Evolutionary conservation across 768 basidiomycete species (phyloP).

Genomic region (Xerocomus spinulosus): DNA sequence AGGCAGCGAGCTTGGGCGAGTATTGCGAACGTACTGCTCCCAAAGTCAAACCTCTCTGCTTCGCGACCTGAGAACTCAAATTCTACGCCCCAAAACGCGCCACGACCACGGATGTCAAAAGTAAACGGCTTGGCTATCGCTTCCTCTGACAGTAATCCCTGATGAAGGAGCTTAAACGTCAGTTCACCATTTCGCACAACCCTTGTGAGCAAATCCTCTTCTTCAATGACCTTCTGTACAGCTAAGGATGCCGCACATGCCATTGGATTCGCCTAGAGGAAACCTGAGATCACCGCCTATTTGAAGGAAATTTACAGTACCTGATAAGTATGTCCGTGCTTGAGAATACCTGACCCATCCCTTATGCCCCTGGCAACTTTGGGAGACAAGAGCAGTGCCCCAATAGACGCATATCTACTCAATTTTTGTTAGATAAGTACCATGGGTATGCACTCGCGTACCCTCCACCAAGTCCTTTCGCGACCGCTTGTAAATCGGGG

Average conservation of each 20-base stretch:
- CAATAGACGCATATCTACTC: conserved; percentile 71
- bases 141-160: conserved; percentile 51
- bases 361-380: conserved; percentile 67
- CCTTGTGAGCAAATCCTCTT: conserved; percentile 68
- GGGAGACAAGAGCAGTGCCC: conserved; percentile 73
- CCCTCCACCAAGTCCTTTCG: conserved; percentile 90
- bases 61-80: conserved; percentile 59
- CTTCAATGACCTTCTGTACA: conserved; percentile 67
- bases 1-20: conserved; percentile 67
- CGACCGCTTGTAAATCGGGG: conserved; percentile 85
- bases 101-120: conserved; percentile 80
- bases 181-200: conserved; percentile 56
- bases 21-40: conserved; percentile 56
- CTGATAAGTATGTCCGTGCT: conserved; percentile 87
- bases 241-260: conserved; percentile 78
- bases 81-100: conserved; percentile 81
- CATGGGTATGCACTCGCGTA: conserved; percentile 31
- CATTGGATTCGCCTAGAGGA: conserved; percentile 60
- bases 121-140: conserved; percentile 59
- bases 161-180: conserved; percentile 50
- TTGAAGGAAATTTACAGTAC: conserved; percentile 27
- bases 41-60: conserved; percentile 44
- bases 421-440: conserved; percentile 4
- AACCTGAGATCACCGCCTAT: conserved; percentile 1
- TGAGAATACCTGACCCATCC: conserved; percentile 65